Evolutionary conservation across 257 asterid species (phyloP).

Genomic region (Dorcoceras hygrometricum): DNA sequence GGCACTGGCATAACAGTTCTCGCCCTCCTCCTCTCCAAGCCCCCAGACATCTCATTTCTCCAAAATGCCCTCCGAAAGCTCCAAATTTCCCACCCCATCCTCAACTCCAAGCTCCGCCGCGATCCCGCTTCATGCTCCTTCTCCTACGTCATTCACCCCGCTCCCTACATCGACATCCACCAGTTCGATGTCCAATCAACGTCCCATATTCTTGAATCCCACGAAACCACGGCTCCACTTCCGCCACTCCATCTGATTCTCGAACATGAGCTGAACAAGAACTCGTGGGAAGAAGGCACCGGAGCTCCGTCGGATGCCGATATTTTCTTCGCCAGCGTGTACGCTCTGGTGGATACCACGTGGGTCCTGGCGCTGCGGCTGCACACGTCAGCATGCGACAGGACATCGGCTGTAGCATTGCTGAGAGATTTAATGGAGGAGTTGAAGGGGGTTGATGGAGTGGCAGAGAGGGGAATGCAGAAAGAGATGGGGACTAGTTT

Average conservation of each 20-base stretch:
- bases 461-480: constrained; percentile 26
- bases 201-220: constrained; percentile 41
- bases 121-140: constrained; percentile 48
- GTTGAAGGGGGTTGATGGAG: constrained; percentile 30
- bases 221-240: too few relatives aligned
- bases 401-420: constrained; percentile 61
- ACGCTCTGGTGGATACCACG: constrained; percentile 32
- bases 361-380: constrained; percentile 57
- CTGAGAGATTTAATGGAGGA: constrained; percentile 46
- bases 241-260: constrained; percentile 62
- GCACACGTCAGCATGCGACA: constrained; percentile 79
- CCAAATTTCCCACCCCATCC: constrained; percentile 71
- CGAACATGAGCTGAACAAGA: constrained; percentile 68
- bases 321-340: constrained; percentile 61
- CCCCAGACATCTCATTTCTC: constrained; percentile 41
- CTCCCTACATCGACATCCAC: constrained; percentile 54
- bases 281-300: constrained; percentile 48
- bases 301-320: constrained; percentile 36
- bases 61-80: constrained; percentile 54
- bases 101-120: constrained; percentile 67
- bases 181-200: constrained; percentile 56
- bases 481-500: constrained; percentile 34
- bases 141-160: constrained; percentile 39
- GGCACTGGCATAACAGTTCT: constrained; percentile 86
- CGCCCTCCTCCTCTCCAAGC: constrained; percentile 59